These are phyloP conservation scores for Salix koriyanagi DNA, from an alignment of 345 rosid species.

Conservation along the genomic window DNA sequence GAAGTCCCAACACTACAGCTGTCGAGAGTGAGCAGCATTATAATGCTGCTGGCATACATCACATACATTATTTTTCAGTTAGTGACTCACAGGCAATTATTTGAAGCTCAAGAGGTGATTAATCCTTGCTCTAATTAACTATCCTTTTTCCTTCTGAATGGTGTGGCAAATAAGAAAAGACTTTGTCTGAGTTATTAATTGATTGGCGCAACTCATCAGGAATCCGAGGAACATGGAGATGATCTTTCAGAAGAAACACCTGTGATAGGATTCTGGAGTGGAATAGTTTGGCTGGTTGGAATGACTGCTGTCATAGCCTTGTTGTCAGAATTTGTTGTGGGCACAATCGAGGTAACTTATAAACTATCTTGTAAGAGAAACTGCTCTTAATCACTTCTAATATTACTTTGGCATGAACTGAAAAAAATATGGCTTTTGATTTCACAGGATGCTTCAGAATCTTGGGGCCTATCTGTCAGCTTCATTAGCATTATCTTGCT, in stretches of 20 bases:
- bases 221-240: constrained; percentile 34
- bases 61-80: constrained; percentile 76
- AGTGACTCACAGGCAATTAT: constrained; percentile 62
- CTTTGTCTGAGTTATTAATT: not conserved
- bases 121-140: too few species aligned
- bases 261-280: constrained; percentile 82
- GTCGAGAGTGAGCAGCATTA: constrained; percentile 78
- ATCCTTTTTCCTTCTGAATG: not conserved
- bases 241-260: constrained; percentile 48
- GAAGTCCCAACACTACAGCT: constrained; percentile 45
- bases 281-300: constrained; percentile 70
- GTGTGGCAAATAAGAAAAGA: not conserved
- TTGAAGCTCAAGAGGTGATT: constrained; percentile 53
- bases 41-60: constrained; percentile 75
- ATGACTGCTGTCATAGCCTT: constrained; percentile 73
- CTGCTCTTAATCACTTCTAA: not conserved
- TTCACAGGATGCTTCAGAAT: constrained; percentile 65
- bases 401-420: not conserved
- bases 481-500: constrained; percentile 84
- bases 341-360: constrained; percentile 65
- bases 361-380: not conserved
- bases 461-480: constrained; percentile 89
- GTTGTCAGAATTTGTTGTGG: constrained; percentile 74
- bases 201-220: constrained; percentile 30
- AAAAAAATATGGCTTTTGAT: not conserved